Percentiles rank a stretch among this genome's conserved stretches.
Evolutionary conservation across 225 moss, liverwort and hornwort species (phyloP).

Genomic region (Pleurozium schreberi): DNA sequence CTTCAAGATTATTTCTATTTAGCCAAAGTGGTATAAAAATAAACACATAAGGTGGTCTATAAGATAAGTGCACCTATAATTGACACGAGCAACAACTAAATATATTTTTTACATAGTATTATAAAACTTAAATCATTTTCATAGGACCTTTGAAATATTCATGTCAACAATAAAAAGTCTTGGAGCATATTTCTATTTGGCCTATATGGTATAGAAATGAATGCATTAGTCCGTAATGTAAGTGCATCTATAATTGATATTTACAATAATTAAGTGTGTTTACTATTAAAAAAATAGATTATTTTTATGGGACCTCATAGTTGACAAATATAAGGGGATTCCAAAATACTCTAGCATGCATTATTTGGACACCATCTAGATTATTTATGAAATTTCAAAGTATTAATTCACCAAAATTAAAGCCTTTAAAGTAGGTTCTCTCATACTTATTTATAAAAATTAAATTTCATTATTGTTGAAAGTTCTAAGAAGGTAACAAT

Average conservation of each 20-base stretch:
- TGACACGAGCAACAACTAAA: not conserved
- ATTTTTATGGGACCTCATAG: too few species aligned
- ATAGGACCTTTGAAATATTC: accelerated
- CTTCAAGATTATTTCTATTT: not conserved
- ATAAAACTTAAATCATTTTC: not conserved
- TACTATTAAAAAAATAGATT: too few species aligned
- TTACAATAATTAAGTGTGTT: too few species aligned
- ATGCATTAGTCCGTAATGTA: too few species aligned
- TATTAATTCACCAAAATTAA: too few species aligned
- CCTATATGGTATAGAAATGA: too few species aligned
- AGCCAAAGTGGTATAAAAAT: not conserved
- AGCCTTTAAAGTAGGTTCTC: not conserved
- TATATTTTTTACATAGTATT: not conserved
- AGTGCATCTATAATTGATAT: too few species aligned
- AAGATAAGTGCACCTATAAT: not conserved
- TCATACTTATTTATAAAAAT: not conserved
- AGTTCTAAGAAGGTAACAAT: not conserved
- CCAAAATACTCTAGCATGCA: accelerated
- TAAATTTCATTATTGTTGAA: not conserved
- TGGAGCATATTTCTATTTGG: too few species aligned
- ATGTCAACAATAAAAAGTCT: too few species aligned
- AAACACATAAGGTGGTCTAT: not conserved
- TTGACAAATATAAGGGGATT: not conserved
- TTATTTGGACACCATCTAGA: not conserved
- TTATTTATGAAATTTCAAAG: not conserved